phyloP scores from a whole-genome alignment of 331 rosid genomes.

The Rhamnella rubrinervis region DNA sequence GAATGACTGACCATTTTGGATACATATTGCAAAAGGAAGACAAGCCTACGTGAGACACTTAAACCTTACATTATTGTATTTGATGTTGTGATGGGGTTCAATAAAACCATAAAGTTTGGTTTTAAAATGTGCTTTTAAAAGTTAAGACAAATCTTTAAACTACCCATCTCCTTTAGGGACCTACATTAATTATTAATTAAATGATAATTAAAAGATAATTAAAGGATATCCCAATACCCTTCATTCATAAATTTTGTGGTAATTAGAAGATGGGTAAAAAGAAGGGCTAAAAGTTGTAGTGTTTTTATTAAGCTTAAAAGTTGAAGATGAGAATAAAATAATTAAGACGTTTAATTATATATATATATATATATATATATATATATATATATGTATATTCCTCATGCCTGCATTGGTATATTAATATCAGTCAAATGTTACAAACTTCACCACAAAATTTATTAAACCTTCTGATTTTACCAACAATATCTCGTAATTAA shows the following conservation, averaged over 20 bases:
- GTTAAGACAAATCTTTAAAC: constrained; percentile 53
- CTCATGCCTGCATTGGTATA: not conserved
- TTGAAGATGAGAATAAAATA: no score
- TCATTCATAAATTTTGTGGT: constrained; percentile 9
- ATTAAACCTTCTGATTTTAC: no score
- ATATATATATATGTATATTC: no score
- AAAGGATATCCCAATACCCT: constrained; percentile 2
- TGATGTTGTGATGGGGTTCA: constrained; percentile 36
- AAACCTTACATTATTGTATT: constrained; percentile 36
- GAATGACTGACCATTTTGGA: constrained; percentile 39
- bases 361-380: no score
- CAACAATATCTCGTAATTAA: no score
- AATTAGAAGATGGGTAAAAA: constrained; percentile 10
- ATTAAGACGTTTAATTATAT: no score
- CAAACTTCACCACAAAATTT: no score
- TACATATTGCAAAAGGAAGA: constrained; percentile 40
- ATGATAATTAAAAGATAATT: not conserved
- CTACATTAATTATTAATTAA: constrained; percentile 27
- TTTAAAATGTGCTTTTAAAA: constrained; percentile 52
- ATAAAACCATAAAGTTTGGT: constrained; percentile 33
- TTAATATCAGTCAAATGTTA: no score
- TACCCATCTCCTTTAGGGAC: constrained; percentile 38
- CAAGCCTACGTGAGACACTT: constrained; percentile 55
- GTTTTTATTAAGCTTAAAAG: no score
- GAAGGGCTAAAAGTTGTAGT: not conserved